Base-by-base conservation (phyloP, 2,329 filamentous ascomycete genomes). In the Ustulina deusta region DNA sequence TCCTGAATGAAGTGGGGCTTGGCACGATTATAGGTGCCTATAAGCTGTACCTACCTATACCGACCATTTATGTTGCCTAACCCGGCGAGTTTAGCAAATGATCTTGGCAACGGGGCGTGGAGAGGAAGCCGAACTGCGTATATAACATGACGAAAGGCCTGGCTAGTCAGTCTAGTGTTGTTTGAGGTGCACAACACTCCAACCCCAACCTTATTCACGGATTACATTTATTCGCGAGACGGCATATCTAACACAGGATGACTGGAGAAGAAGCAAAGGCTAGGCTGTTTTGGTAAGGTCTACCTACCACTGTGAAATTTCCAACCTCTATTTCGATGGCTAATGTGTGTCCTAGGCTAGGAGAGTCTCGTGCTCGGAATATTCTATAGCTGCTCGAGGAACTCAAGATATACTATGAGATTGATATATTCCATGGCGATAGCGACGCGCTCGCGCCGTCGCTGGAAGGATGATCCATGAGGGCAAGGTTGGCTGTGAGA, bases 321-420 rank as follows among this genome's bases (percentile, higher is more conserved):
- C 2, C 1, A n/a, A 46, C 3, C n/a, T 27, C 6, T 15, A 25
- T 20, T 46, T 56, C 36, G 42, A 25, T 17, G 9, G 56, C 52
- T 74, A 61, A 74, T 61, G 34, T n/a, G n/a, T 11, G 9, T 1
- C 2, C 2, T 72, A 97, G 93, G 93, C 90, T 97, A 68, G 88
- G 95, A 74, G 84, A 91, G 73, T 97, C 93, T 63, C 91, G 94
- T 73, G 89, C 92, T 13, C 93, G 97, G 79, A 89, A 93, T 69
- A 91, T 95, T 66, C 83, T 96, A 51, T 97, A 93, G 92, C 89
- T 97, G 6, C 87, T 97, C 49, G 92, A 96, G 78, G 93, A 95
- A 79, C 89, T 96, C 69, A 86, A 91, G 49, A 79, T 97, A 38
- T 86, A 90, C 32, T 97, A 97, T 80, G 88, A 94, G 69, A 81